Evolutionary conservation across 805 yeast genomes (phyloP).

Genomic region (Pichia nanzhaoensis): DNA sequence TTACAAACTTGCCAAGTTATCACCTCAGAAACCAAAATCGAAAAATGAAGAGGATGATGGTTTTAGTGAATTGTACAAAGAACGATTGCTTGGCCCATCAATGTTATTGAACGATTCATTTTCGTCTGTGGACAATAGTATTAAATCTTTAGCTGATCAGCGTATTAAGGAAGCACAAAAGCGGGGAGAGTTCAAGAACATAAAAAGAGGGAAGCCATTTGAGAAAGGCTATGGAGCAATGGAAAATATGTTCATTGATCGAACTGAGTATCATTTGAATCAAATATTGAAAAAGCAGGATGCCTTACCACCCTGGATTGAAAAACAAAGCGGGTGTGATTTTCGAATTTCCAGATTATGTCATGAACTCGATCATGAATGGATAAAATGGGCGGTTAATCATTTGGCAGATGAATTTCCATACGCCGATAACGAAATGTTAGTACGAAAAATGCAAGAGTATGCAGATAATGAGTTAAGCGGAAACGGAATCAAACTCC

Average conservation of each 20-base stretch:
- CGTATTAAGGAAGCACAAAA: conserved; percentile 67
- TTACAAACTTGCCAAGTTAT: conserved; percentile 44
- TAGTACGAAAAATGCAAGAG: conserved; percentile 12
- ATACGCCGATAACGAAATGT: conserved; percentile 15
- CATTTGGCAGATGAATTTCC: conserved; percentile 25
- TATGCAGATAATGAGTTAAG: conserved; percentile 20
- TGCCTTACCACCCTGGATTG: conserved; percentile 86
- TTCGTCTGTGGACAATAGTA: conserved; percentile 41
- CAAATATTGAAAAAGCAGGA: conserved; percentile 71
- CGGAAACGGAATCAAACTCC: conserved; percentile 1
- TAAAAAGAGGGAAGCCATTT: conserved; percentile 60
- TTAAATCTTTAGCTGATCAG: conserved; percentile 66
- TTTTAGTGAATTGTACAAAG: conserved; percentile 56
- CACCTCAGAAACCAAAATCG: conserved; percentile 13
- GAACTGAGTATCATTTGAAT: conserved; percentile 73
- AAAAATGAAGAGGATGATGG: conserved; percentile 33
- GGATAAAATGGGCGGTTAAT: conserved; percentile 31
- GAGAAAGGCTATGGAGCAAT: conserved; percentile 32
- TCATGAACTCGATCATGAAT: conserved; percentile 34
- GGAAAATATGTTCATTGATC: conserved; percentile 50
- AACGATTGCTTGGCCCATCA: conserved; percentile 53
- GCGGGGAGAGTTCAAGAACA: conserved; percentile 60
- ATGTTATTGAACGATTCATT: conserved; percentile 39
- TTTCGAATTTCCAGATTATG: conserved; percentile 43
- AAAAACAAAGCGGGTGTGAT: conserved; percentile 57